Conservation (phyloP, 495 filamentous ascomycete genomes). For the Aspergillus conjunctus region DNA sequence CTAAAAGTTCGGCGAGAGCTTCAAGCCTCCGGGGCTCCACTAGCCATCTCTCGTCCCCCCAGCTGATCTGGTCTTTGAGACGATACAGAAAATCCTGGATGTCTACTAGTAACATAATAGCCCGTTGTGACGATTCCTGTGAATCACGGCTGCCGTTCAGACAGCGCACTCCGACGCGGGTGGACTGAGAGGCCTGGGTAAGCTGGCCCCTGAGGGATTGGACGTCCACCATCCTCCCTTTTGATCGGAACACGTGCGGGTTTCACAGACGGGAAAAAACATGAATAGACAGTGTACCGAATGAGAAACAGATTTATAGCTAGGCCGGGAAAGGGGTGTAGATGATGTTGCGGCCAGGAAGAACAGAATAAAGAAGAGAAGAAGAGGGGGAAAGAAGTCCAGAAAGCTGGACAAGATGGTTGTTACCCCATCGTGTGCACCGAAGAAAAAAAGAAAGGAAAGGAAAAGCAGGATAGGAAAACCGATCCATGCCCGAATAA, state of each 20-base stretch:
- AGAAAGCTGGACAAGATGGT: too few relatives aligned
- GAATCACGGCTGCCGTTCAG: constrained; percentile 24
- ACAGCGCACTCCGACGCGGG: constrained; percentile 28
- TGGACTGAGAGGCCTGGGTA: constrained; percentile 17
- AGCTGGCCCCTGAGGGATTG: constrained; percentile 23
- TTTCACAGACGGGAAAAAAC: neutral
- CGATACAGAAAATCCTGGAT: constrained; percentile 29
- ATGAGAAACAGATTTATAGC: too few relatives aligned
- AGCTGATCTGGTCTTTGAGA: constrained; percentile 32
- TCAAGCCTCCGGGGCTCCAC: constrained; percentile 25
- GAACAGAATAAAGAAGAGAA: too few relatives aligned
- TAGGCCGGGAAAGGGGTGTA: too few relatives aligned
- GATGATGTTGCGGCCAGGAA: too few relatives aligned
- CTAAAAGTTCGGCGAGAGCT: constrained; percentile 27
- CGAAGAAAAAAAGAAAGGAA: too few relatives aligned
- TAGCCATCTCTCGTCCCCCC: constrained; percentile 33
- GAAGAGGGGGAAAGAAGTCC: too few relatives aligned
- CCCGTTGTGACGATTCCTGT: constrained; percentile 25
- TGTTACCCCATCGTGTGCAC: too few relatives aligned
- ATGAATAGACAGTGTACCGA: constrained; percentile 2
- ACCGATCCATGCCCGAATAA: too few relatives aligned
- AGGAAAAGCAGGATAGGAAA: too few relatives aligned
- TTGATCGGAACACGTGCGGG: neutral
- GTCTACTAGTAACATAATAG: constrained; percentile 27
- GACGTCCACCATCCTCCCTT: constrained; percentile 27